These are phyloP conservation scores for Mallotus repandus DNA, from an alignment of 441 rosid genomes.

Conservation along the genomic window DNA sequence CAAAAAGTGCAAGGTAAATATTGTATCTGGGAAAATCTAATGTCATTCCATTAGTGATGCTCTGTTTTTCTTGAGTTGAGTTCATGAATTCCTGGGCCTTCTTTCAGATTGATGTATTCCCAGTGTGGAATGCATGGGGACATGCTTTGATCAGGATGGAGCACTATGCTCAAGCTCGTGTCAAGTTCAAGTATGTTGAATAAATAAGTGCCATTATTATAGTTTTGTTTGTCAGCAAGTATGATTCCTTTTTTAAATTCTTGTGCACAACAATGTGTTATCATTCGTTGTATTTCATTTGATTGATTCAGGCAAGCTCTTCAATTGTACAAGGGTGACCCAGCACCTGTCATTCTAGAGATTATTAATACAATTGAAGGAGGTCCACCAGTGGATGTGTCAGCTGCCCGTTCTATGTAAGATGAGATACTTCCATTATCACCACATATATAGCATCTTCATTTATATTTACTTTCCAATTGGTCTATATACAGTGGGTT, in stretches of 20 bases:
- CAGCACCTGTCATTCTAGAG: slow-evolving; percentile 70
- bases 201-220: slow-evolving; percentile 6
- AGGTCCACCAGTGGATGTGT: slow-evolving; percentile 94
- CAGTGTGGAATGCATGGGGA: slow-evolving; percentile 99
- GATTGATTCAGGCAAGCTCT: slow-evolving; percentile 85
- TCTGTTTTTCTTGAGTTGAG: slow-evolving; percentile 21
- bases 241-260: background rate
- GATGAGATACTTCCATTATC: slow-evolving; percentile 24
- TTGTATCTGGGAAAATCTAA: slow-evolving; percentile 23
- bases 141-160: slow-evolving; percentile 97
- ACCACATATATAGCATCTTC: background rate
- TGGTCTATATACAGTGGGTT: background rate
- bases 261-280: background rate
- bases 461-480: background rate
- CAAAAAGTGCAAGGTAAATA: slow-evolving; percentile 95
- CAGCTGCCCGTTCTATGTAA: slow-evolving; percentile 95
- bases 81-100: slow-evolving; percentile 21
- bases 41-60: slow-evolving; percentile 16
- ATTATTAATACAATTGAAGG: slow-evolving; percentile 97
- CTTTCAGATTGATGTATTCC: slow-evolving; percentile 89
- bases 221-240: background rate
- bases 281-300: slow-evolving; percentile 22
- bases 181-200: slow-evolving; percentile 82
- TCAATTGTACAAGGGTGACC: slow-evolving; percentile 76
- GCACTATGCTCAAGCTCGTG: slow-evolving; percentile 93